These are phyloP conservation scores for Mariannaea sp. DNA, from an alignment of 2,329 filamentous ascomycete species.

Conservation along the genomic window DNA sequence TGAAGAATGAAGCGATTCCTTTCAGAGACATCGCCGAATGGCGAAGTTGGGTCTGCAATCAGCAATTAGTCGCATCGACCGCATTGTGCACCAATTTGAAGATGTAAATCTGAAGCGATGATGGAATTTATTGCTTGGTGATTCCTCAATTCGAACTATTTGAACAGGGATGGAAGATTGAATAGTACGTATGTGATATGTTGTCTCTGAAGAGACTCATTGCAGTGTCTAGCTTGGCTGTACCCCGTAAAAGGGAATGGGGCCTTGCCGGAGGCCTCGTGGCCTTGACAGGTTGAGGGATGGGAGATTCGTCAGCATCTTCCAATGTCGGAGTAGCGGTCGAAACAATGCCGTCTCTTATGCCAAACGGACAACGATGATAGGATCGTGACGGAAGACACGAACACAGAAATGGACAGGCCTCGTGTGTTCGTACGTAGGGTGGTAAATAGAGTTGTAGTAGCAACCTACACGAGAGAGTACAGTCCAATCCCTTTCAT, in stretches of 20 bases:
- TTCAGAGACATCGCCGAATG: slow-evolving; percentile 15
- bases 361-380: slow-evolving; percentile 5
- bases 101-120: neutral
- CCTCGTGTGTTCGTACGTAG: slow-evolving; percentile 1
- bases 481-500: neutral
- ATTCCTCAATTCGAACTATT: neutral
- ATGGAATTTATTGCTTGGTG: neutral
- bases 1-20: slow-evolving; percentile 10
- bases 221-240: slow-evolving; percentile 4
- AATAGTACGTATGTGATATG: too few relatives aligned
- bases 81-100: neutral
- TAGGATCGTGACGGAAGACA: slow-evolving; percentile 5
- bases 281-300: slow-evolving; percentile 15
- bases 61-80: neutral
- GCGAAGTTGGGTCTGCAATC: neutral
- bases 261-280: slow-evolving; percentile 32
- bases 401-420: neutral
- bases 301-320: slow-evolving; percentile 33
- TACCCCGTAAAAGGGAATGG: neutral
- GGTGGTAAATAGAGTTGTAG: slow-evolving; percentile 9
- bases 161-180: too few relatives aligned
- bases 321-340: slow-evolving; percentile 7
- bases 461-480: slow-evolving; percentile 4
- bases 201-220: neutral
- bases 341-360: slow-evolving; percentile 5